These are phyloP conservation scores for Xylaria sp. DNA, from an alignment of 2,329 filamentous ascomycete genomes.

Conservation along the genomic window DNA sequence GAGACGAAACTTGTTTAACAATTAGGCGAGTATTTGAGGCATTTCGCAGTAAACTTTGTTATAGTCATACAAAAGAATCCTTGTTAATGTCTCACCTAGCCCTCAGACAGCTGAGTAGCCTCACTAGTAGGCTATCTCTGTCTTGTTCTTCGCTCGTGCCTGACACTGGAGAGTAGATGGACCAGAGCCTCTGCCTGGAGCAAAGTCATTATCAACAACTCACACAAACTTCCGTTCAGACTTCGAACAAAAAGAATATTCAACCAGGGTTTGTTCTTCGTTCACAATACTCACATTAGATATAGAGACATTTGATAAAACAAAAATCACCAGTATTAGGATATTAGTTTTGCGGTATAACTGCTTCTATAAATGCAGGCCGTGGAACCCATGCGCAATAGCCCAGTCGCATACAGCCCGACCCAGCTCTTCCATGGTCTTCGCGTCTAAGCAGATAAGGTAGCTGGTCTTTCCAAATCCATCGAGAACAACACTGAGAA, in stretches of 20 bases:
- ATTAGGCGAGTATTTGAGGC: not conserved
- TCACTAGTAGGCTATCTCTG: not conserved
- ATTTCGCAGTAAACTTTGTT: not conserved
- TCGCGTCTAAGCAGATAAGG: constrained; percentile 71
- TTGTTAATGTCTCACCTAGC: not conserved
- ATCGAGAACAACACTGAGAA: constrained; percentile 68
- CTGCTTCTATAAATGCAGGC: constrained; percentile 54
- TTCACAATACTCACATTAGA: too few species aligned
- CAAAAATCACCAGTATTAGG: not conserved
- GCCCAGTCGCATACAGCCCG: constrained; percentile 70
- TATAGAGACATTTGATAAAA: not conserved
- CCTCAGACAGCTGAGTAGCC: not conserved
- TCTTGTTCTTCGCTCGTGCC: not conserved
- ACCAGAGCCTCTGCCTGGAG: not conserved
- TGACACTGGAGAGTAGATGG: not conserved
- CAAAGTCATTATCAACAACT: not conserved
- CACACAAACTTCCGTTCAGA: not conserved
- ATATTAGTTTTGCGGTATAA: not conserved
- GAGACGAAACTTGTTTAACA: not conserved
- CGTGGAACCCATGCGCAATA: constrained; percentile 74
- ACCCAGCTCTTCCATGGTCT: constrained; percentile 70
- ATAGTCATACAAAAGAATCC: too few species aligned
- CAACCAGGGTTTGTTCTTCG: too few species aligned
- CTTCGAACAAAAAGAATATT: constrained; percentile 3
- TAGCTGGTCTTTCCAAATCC: constrained; percentile 69